Conservation (phyloP, 148 eudicot genomes). For the Rhododendron henanense region DNA sequence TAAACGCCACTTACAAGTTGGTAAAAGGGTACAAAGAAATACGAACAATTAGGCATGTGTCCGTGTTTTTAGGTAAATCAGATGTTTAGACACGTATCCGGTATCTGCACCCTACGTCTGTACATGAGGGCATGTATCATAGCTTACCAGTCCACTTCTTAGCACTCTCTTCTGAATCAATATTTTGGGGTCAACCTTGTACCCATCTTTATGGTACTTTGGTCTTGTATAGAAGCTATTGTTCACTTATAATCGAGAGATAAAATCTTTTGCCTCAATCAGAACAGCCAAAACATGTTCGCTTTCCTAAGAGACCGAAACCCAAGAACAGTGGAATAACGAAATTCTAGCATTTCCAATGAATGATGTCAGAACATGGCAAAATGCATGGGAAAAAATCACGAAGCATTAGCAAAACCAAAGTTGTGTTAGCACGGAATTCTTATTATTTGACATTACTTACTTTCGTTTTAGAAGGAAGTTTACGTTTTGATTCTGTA, state of each 20-base stretch:
- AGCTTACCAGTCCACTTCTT: neutral
- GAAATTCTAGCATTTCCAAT: neutral
- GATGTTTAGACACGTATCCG: neutral
- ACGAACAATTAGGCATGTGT: neutral
- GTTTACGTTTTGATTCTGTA: neutral
- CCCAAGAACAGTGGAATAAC: neutral
- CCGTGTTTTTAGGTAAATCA: neutral
- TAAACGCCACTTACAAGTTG: neutral
- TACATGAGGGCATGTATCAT: neutral
- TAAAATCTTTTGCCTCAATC: neutral
- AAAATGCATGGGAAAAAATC: neutral
- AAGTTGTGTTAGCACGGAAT: neutral
- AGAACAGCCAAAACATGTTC: neutral
- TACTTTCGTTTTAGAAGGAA: neutral
- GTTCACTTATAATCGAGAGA: neutral
- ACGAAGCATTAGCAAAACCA: neutral
- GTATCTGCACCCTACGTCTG: neutral
- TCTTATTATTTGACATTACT: neutral
- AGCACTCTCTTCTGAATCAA: neutral
- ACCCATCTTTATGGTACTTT: conserved; percentile 5
- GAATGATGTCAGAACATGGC: neutral
- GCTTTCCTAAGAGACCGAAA: neutral
- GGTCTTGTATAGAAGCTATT: neutral
- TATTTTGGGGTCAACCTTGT: neutral
- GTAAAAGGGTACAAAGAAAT: neutral